phyloP scores from a whole-genome alignment of 805 yeast species.

The Metschnikowia similis region DNA sequence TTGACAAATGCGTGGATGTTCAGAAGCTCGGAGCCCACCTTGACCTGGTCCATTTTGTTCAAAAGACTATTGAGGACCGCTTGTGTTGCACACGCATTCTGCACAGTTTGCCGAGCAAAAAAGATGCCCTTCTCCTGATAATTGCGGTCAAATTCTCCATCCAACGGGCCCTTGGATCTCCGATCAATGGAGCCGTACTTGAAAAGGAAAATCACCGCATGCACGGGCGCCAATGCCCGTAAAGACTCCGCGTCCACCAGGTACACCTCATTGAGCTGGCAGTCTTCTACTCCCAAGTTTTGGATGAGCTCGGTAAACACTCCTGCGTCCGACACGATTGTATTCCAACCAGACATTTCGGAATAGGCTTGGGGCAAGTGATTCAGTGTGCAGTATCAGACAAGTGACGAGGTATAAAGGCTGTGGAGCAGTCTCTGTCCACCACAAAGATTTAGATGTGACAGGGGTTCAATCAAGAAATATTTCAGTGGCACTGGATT shows the following conservation, averaged over 20 bases:
- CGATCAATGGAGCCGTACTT: conserved; percentile 48
- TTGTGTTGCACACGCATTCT: conserved; percentile 72
- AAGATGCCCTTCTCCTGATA: conserved; percentile 39
- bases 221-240: conserved; percentile 36
- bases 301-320: conserved; percentile 63
- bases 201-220: conserved; percentile 61
- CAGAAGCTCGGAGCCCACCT: conserved; percentile 45
- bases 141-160: conserved; percentile 40
- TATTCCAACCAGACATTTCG: conserved; percentile 46
- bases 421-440: too few relatives aligned
- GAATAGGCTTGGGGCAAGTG: too few relatives aligned
- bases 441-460: too few relatives aligned
- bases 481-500: too few relatives aligned
- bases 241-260: conserved; percentile 46
- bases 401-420: too few relatives aligned
- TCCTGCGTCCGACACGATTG: conserved; percentile 65
- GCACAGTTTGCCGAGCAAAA: conserved; percentile 61
- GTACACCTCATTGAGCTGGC: conserved; percentile 57
- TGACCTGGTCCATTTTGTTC: conserved; percentile 36
- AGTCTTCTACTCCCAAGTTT: conserved; percentile 46
- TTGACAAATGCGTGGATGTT: conserved; percentile 48
- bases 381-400: too few relatives aligned
- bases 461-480: too few relatives aligned
- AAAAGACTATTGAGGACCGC: conserved; percentile 58
- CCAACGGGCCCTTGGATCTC: conserved; percentile 24